Conservation (phyloP, 257 asterid species). For the Ilex asprella region DNA sequence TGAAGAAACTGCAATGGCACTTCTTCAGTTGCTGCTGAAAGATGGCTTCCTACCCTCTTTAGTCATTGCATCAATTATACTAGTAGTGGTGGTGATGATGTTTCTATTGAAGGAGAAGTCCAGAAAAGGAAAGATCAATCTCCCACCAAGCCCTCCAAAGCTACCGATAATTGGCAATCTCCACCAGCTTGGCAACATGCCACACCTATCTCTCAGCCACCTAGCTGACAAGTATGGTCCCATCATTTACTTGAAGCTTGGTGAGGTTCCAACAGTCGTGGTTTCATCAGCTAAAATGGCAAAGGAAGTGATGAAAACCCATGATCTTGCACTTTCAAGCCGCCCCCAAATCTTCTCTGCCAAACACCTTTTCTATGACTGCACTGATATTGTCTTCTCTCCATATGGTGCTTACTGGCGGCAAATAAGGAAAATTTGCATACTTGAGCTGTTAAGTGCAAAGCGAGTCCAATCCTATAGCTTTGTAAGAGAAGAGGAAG, state of each 20-base stretch:
- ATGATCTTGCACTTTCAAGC: constrained; percentile 41
- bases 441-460: constrained; percentile 32
- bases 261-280: constrained; percentile 39
- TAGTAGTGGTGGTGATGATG: background rate
- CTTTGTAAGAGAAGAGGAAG: constrained; percentile 41
- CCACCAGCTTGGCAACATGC: constrained; percentile 43
- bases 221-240: constrained; percentile 42
- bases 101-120: constrained; percentile 6
- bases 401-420: constrained; percentile 55
- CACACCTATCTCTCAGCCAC: constrained; percentile 39
- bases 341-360: constrained; percentile 49
- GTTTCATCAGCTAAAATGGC: constrained; percentile 50
- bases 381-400: constrained; percentile 39
- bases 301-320: constrained; percentile 36
- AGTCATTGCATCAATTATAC: constrained; percentile 13
- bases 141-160: constrained; percentile 41
- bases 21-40: constrained; percentile 3
- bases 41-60: constrained; percentile 1
- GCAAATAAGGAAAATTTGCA: constrained; percentile 33
- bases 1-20: constrained; percentile 14
- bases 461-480: constrained; percentile 37
- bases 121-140: constrained; percentile 9
- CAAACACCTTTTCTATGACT: constrained; percentile 41
- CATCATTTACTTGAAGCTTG: constrained; percentile 41
- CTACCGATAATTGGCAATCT: constrained; percentile 62